Conservation (phyloP, 169 alveolate genomes). For the Babesia microti region DNA sequence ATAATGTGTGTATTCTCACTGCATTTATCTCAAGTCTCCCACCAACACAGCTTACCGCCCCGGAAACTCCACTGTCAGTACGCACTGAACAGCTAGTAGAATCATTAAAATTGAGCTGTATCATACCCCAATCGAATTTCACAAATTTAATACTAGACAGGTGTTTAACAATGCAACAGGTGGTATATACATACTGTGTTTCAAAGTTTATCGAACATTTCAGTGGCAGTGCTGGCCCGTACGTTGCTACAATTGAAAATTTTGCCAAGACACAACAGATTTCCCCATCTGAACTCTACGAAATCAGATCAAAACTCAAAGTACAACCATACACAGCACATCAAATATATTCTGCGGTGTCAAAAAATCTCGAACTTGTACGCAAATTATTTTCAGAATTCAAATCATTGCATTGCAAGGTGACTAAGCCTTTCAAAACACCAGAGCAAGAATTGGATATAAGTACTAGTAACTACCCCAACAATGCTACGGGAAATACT, state of each 20-base stretch:
- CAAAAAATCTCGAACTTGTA: slow-evolving; percentile 24
- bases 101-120: slow-evolving; percentile 4
- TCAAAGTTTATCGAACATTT: slow-evolving; percentile 46
- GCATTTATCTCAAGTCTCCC: slow-evolving; percentile 42
- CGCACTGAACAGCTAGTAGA: slow-evolving; percentile 23
- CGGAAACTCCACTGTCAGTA: slow-evolving; percentile 9
- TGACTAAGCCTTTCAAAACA: too few species aligned
- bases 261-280: slow-evolving; percentile 25
- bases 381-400: slow-evolving; percentile 34
- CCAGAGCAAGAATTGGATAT: too few species aligned
- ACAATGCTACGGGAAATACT: too few species aligned
- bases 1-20: slow-evolving; percentile 47
- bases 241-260: slow-evolving; percentile 40
- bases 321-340: slow-evolving; percentile 48
- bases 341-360: slow-evolving; percentile 26
- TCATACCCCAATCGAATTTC: slow-evolving; percentile 8
- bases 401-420: slow-evolving; percentile 25
- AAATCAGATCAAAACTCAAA: slow-evolving; percentile 52
- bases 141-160: slow-evolving; percentile 19
- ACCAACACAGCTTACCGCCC: slow-evolving; percentile 5
- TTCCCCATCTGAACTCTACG: slow-evolving; percentile 48
- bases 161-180: slow-evolving; percentile 26
- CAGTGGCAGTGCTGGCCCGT: slow-evolving; percentile 58
- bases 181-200: slow-evolving; percentile 43
- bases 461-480: too few species aligned